phyloP scores from a whole-genome alignment of 805 yeast genomes.

The Blastobotrys americana region DNA sequence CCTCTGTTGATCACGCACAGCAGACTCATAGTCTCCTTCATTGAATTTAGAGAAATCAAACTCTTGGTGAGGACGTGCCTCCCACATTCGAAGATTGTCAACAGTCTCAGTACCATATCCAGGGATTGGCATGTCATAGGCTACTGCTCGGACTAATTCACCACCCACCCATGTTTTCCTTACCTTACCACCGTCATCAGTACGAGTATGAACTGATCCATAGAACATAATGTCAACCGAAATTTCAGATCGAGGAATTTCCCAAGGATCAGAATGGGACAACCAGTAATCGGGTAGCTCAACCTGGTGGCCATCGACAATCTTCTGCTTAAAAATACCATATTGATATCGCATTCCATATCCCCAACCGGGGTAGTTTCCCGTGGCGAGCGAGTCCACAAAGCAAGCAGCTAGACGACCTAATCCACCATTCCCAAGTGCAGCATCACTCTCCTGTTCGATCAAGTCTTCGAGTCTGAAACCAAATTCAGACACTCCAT shows the following conservation, averaged over 20 bases:
- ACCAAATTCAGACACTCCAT: slow-evolving; percentile 65
- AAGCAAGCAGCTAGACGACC: slow-evolving; percentile 95
- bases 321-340: slow-evolving; percentile 86
- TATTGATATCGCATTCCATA: slow-evolving; percentile 89
- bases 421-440: slow-evolving; percentile 89
- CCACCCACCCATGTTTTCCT: slow-evolving; percentile 78
- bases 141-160: slow-evolving; percentile 81
- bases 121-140: slow-evolving; percentile 88
- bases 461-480: slow-evolving; percentile 81
- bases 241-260: slow-evolving; percentile 76
- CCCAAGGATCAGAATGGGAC: slow-evolving; percentile 88
- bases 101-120: slow-evolving; percentile 73
- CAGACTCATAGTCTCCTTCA: slow-evolving; percentile 80
- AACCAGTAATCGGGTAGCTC: slow-evolving; percentile 95
- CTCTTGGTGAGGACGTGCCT: slow-evolving; percentile 81
- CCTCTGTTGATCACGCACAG: slow-evolving; percentile 75
- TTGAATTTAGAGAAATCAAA: slow-evolving; percentile 88
- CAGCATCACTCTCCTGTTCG: slow-evolving; percentile 88
- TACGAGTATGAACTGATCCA: slow-evolving; percentile 60
- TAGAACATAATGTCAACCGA: slow-evolving; percentile 86
- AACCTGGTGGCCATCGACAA: slow-evolving; percentile 87
- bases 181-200: slow-evolving; percentile 46
- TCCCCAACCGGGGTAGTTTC: slow-evolving; percentile 93
- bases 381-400: slow-evolving; percentile 78
- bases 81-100: slow-evolving; percentile 86